A percentile compares a stretch with the other conserved stretches of the same genome.
phyloP scores from a whole-genome alignment of 73 alveolate genomes.

The Paramecium sexaurelia region DNA sequence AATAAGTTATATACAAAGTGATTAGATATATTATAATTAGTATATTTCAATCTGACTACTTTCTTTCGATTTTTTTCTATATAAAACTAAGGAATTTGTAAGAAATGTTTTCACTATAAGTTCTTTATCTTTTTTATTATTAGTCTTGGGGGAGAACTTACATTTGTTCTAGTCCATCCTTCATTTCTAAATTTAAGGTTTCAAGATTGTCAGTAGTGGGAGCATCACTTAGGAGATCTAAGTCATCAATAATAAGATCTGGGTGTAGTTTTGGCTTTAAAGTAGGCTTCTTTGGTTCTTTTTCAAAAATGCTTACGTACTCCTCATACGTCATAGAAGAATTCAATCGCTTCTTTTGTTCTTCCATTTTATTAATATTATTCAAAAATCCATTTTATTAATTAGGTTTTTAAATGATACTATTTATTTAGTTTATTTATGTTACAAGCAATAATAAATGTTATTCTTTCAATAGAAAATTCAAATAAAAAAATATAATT shows the following conservation, averaged over 20 bases:
- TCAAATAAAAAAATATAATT: background rate
- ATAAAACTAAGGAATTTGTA: conserved; percentile 33
- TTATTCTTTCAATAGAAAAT: background rate
- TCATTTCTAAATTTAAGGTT: background rate
- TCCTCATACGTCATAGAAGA: conserved; percentile 51
- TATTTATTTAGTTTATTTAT: background rate
- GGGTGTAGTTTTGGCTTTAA: conserved; percentile 3
- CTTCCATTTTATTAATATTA: background rate
- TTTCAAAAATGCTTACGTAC: background rate
- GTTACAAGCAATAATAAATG: too few species aligned
- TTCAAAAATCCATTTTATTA: background rate
- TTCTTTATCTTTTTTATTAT: background rate
- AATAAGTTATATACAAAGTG: conserved; percentile 28
- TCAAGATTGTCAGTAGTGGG: background rate
- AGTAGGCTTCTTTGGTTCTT: conserved; percentile 14
- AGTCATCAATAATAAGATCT: background rate
- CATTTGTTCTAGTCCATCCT: background rate
- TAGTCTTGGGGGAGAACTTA: background rate
- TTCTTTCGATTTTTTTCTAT: background rate
- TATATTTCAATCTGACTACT: background rate
- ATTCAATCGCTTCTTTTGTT: conserved; percentile 16
- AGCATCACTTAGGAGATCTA: background rate
- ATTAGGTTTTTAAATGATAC: background rate
- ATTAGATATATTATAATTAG: conserved; percentile 11
- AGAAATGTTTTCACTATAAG: conserved; percentile 1